These are phyloP conservation scores for Naematelia encephala DNA, from an alignment of 768 basidiomycete genomes.

Conservation along the genomic window DNA sequence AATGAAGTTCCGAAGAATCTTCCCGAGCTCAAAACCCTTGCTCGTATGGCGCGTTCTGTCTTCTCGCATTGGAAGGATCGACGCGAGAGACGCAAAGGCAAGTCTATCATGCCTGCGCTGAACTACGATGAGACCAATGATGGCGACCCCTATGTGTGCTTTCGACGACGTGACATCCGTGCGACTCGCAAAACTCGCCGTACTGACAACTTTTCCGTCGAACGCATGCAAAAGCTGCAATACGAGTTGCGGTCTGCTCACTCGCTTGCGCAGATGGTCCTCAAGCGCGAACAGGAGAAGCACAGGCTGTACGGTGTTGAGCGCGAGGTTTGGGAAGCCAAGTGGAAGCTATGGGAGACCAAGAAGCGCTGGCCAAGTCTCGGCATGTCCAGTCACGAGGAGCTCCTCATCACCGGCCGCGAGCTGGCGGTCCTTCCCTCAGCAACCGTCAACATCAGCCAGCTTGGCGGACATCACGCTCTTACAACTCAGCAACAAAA, in stretches of 20 bases:
- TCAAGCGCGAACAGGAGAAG: slow-evolving; percentile 73
- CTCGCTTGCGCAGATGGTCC: slow-evolving; percentile 66
- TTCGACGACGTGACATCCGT: slow-evolving; percentile 91
- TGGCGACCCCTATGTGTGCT: slow-evolving; percentile 91
- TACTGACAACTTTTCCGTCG: slow-evolving; percentile 81
- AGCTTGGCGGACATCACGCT: slow-evolving; percentile 11
- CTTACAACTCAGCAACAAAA: slow-evolving; percentile 17
- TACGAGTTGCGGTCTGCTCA: slow-evolving; percentile 68
- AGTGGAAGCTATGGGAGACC: slow-evolving; percentile 69
- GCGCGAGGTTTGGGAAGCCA: slow-evolving; percentile 71
- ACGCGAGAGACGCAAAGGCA: slow-evolving; percentile 72
- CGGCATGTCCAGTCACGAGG: slow-evolving; percentile 52
- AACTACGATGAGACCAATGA: slow-evolving; percentile 90
- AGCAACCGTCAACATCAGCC: not conserved
- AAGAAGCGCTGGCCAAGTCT: slow-evolving; percentile 62
- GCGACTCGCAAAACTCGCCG: slow-evolving; percentile 90
- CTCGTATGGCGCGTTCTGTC: slow-evolving; percentile 66
- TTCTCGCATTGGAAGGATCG: slow-evolving; percentile 91
- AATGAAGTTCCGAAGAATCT: slow-evolving; percentile 68
- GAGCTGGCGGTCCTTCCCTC: slow-evolving; percentile 12
- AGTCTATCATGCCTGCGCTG: slow-evolving; percentile 77
- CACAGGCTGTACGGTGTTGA: slow-evolving; percentile 62
- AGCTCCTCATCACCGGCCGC: slow-evolving; percentile 47
- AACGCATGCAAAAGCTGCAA: slow-evolving; percentile 79
- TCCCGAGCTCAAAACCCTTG: slow-evolving; percentile 62